Conservation (phyloP, 768 basidiomycete species). For the Russula vinacea region DNA sequence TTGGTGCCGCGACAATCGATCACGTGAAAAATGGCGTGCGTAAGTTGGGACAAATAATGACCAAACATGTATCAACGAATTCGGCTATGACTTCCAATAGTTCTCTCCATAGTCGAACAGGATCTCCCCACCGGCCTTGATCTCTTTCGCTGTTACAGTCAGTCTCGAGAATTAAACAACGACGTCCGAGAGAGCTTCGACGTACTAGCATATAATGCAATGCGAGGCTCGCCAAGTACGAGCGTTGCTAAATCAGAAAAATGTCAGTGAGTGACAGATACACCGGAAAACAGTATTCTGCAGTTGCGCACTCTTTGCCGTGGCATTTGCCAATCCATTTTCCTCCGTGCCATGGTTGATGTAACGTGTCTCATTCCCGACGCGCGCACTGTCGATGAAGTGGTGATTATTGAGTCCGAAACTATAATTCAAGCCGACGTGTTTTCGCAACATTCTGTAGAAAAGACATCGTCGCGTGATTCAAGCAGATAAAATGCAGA, state of each 20-base stretch:
- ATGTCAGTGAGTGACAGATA: not conserved
- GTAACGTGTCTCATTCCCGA: constrained; percentile 63
- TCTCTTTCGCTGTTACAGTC: not conserved
- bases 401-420: constrained; percentile 50
- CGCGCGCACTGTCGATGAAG: constrained; percentile 53
- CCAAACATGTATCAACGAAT: too few species aligned
- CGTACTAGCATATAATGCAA: constrained; percentile 60
- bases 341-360: constrained; percentile 53
- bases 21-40: too few species aligned
- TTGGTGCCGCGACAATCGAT: too few species aligned
- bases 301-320: constrained; percentile 42
- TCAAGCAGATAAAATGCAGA: not conserved
- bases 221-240: constrained; percentile 66
- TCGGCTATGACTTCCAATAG: not conserved
- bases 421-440: constrained; percentile 58
- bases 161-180: not conserved
- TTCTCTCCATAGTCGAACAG: constrained; percentile 19
- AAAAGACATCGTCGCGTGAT: not conserved
- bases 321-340: constrained; percentile 42
- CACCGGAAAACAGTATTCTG: not conserved
- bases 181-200: not conserved
- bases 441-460: constrained; percentile 43
- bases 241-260: constrained; percentile 42
- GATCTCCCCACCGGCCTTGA: constrained; percentile 16
- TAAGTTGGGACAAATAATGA: too few species aligned